These are phyloP conservation scores for Lotus japonicus DNA, from an alignment of 306 rosid species.

Conservation along the genomic window DNA sequence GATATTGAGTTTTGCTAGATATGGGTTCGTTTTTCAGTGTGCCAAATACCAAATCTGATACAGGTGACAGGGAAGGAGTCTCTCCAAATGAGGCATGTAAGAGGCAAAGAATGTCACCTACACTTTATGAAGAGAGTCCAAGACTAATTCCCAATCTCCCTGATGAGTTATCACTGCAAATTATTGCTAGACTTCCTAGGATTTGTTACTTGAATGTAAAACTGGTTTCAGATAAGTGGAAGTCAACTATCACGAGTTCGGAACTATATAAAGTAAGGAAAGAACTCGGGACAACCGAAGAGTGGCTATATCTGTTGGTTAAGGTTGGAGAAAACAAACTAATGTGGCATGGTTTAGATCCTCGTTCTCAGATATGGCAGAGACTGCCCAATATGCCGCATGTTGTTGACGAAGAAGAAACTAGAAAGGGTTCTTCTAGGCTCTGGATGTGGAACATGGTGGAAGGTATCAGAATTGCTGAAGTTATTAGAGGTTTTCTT, in stretches of 20 bases:
- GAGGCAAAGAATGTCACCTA: conserved; percentile 61
- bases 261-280: conserved; percentile 65
- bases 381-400: conserved; percentile 76
- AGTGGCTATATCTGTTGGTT: conserved; percentile 80
- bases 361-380: conserved; percentile 71
- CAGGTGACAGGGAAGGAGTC: conserved; percentile 29
- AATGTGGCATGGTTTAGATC: conserved; percentile 78
- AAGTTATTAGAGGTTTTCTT: conserved; percentile 72
- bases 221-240: conserved; percentile 80
- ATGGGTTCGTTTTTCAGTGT: conserved; percentile 77
- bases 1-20: conserved; percentile 25
- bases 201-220: conserved; percentile 49
- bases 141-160: conserved; percentile 82
- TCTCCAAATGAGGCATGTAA: conserved; percentile 48
- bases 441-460: conserved; percentile 75
- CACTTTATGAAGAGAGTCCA: conserved; percentile 48
- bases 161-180: conserved; percentile 85
- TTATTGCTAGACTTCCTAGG: conserved; percentile 86
- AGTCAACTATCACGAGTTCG: conserved; percentile 43
- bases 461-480: conserved; percentile 64
- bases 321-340: conserved; percentile 64
- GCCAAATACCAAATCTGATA: conserved; percentile 31
- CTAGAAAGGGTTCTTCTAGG: conserved; percentile 46
- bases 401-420: conserved; percentile 46
- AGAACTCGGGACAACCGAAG: conserved; percentile 79